Evolutionary conservation across 1,284 basidiomycete species (phyloP), one percentile per base, ranked within the genome.

Genomic region (Leccinum pallidistipes): DNA sequence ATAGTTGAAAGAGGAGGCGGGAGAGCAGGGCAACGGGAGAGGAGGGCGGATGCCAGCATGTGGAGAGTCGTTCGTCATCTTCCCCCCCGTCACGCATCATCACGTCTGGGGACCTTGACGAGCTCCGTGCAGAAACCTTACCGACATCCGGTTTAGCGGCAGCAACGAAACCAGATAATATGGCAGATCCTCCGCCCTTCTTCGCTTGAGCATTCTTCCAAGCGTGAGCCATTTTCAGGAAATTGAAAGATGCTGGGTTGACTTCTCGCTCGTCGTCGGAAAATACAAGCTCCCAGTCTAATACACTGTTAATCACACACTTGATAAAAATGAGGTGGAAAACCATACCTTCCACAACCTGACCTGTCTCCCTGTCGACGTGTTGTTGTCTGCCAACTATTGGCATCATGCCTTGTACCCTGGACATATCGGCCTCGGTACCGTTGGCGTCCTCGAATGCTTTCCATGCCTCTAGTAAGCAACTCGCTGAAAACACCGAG

Each of bases 281-380:
- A 76, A 97, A 98, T 24, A 95, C 88, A 72, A 96, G 86, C 73
- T 97, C 95, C 89, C 92, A 97, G 72, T 96, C 94, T 94, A 71
- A 16, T 29, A 58, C 40, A 58, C 40, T 14, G 49, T 62, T 56
- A 64, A 12, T 34, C 21, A 43, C 49, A 34, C 29, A 34, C 36
- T 36, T 47, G 9, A 58, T 14, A n/a, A 8, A 50, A 29, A 43
- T 66, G 24, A 61, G 4, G 60, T 10, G 8, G 16, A 47, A 10
- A 45, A 47, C 5, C 86, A 57, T 69, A 93, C 92, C 95, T 85
- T 96, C 95, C 59, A 94, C 86, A 49, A 86, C 87, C 64, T 92
- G 90, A 2, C 91, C 90, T 7, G 90, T 91, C 72, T 94, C 94
- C 65, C 88, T 86, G 68, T 93, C 87, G 69, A 92, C 88, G 58